These are phyloP conservation scores for Apiospora phragmitis DNA, from an alignment of 2,329 filamentous ascomycete genomes.

Conservation along the genomic window DNA sequence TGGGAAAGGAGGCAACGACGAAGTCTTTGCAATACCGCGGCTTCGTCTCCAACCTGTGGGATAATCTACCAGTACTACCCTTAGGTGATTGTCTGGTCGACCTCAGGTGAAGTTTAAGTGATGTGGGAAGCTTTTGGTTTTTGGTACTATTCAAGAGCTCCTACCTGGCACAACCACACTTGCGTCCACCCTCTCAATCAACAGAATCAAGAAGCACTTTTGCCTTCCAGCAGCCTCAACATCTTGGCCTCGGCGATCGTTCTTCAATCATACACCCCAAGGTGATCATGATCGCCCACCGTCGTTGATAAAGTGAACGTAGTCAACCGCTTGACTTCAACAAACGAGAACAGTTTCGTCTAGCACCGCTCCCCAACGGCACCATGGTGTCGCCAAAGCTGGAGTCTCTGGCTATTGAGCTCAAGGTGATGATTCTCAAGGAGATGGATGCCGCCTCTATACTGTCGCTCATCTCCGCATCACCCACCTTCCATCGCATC, in stretches of 20 bases:
- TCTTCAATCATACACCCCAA: too few relatives aligned
- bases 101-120: neutral
- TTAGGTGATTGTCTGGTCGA: neutral
- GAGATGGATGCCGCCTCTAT: neutral
- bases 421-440: neutral
- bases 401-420: neutral
- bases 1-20: too few relatives aligned
- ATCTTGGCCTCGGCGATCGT: too few relatives aligned
- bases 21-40: neutral
- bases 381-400: neutral
- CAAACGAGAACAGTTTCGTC: neutral
- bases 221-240: neutral
- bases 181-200: too few relatives aligned
- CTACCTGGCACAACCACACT: too few relatives aligned
- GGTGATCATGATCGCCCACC: too few relatives aligned
- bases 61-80: neutral
- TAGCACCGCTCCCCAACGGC: neutral
- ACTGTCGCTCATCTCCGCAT: neutral
- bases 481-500: neutral
- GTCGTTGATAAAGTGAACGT: too few relatives aligned
- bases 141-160: too few relatives aligned
- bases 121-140: too few relatives aligned
- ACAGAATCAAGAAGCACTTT: neutral
- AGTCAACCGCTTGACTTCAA: neutral
- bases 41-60: too few relatives aligned